Conservation (phyloP, 1,284 basidiomycete species). For the Ceratobasidium sp. region DNA sequence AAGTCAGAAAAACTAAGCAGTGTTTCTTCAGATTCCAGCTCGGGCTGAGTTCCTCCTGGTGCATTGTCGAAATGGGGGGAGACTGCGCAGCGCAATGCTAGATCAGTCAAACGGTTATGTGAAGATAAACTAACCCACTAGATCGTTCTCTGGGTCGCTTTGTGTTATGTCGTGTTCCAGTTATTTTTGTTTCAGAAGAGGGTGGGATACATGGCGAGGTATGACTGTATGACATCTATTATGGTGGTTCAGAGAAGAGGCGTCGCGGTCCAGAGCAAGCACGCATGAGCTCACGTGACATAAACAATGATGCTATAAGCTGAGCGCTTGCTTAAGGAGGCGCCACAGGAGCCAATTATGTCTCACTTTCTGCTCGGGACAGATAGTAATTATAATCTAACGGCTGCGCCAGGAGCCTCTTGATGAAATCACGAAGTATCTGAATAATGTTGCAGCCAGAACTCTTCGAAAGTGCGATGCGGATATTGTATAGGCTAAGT, state of each 20-base stretch:
- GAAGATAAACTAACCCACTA: background rate
- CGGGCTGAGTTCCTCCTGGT: background rate
- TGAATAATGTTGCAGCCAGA: too few relatives aligned
- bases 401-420: too few relatives aligned
- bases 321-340: background rate
- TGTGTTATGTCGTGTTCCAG: background rate
- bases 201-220: background rate
- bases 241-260: background rate
- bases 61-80: constrained; percentile 9
- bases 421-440: too few relatives aligned
- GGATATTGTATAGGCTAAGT: too few relatives aligned
- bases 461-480: too few relatives aligned
- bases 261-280: constrained; percentile 6
- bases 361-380: too few relatives aligned
- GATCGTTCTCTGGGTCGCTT: constrained; percentile 44
- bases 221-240: constrained; percentile 19
- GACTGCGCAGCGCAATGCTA: constrained; percentile 5
- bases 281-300: constrained; percentile 37
- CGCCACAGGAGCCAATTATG: background rate
- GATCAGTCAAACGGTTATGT: constrained; percentile 8
- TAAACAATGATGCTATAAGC: constrained; percentile 19
- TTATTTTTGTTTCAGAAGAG: background rate
- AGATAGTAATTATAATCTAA: too few relatives aligned
- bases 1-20: constrained; percentile 41
- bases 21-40: constrained; percentile 20